Percentiles rank a stretch among this genome's conserved stretches.
These are phyloP conservation scores for Coprinopsis sp. DNA, from an alignment of 768 basidiomycete genomes.

Conservation along the genomic window DNA sequence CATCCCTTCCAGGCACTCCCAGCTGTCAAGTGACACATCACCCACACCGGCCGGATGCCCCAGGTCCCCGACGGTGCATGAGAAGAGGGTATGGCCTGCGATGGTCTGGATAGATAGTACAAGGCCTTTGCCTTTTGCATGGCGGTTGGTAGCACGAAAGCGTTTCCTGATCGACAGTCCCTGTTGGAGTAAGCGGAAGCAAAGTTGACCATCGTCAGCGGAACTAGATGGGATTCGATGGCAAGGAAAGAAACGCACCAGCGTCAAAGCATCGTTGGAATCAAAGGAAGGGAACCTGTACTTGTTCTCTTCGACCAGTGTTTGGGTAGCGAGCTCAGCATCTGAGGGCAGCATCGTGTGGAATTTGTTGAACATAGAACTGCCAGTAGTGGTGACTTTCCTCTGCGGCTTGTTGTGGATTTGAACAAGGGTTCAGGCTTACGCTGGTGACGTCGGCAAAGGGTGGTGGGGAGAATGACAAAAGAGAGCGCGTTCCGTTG, in stretches of 20 bases:
- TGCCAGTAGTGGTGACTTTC: no score
- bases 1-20: constrained; percentile 77
- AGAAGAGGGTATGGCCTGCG: constrained; percentile 72
- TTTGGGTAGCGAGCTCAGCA: constrained; percentile 67
- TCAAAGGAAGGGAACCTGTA: constrained; percentile 73
- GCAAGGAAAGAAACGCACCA: constrained; percentile 34
- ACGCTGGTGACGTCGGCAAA: not conserved
- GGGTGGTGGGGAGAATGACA: not conserved
- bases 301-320: constrained; percentile 62
- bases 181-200: constrained; percentile 19
- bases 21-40: constrained; percentile 75
- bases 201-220: not conserved
- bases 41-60: constrained; percentile 61
- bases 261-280: constrained; percentile 74
- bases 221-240: not conserved
- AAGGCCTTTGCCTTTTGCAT: constrained; percentile 74
- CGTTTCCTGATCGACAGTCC: constrained; percentile 78
- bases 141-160: constrained; percentile 69
- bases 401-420: constrained; percentile 13
- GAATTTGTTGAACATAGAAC: constrained; percentile 69
- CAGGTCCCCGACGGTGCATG: constrained; percentile 80
- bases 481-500: not conserved
- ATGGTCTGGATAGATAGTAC: constrained; percentile 78
- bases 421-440: constrained; percentile 6
- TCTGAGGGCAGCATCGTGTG: constrained; percentile 62